Conservation (phyloP, 345 rosid species). For the Atalantia buxifolia region DNA sequence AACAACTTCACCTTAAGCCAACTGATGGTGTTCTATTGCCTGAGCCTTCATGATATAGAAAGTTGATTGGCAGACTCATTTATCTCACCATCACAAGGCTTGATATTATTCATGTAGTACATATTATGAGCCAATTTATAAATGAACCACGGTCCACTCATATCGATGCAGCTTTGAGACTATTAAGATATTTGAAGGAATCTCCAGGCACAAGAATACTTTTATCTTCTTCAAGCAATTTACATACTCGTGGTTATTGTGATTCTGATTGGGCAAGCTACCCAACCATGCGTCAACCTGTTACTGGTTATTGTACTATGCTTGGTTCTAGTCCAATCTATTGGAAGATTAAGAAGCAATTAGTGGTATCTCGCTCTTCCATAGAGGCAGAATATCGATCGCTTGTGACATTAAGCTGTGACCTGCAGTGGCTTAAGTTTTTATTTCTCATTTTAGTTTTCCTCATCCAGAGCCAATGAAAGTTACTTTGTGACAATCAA, state of each 20-base stretch:
- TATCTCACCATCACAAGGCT: not conserved
- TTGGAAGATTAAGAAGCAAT: not conserved
- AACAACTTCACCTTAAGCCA: too few relatives aligned
- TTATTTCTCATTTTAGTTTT: too few relatives aligned
- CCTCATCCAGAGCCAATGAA: too few relatives aligned
- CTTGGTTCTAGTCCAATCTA: not conserved
- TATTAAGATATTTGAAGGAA: not conserved
- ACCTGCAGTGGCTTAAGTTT: not conserved
- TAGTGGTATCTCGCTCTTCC: too few relatives aligned
- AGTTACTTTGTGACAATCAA: too few relatives aligned
- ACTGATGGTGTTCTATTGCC: too few relatives aligned
- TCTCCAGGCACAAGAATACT: not conserved
- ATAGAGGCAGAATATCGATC: too few relatives aligned
- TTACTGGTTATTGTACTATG: not conserved
- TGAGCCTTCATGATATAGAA: too few relatives aligned
- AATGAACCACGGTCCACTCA: not conserved
- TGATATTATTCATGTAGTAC: not conserved
- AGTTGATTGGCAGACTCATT: not conserved
- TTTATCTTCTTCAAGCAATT: not conserved
- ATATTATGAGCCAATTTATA: not conserved
- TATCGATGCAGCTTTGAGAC: not conserved
- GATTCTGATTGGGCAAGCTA: not conserved
- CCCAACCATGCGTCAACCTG: not conserved
- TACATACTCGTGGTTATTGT: not conserved
- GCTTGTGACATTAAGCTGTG: not conserved